Base-by-base conservation (phyloP, 306 rosid genomes). In the Crotalaria pallida region DNA sequence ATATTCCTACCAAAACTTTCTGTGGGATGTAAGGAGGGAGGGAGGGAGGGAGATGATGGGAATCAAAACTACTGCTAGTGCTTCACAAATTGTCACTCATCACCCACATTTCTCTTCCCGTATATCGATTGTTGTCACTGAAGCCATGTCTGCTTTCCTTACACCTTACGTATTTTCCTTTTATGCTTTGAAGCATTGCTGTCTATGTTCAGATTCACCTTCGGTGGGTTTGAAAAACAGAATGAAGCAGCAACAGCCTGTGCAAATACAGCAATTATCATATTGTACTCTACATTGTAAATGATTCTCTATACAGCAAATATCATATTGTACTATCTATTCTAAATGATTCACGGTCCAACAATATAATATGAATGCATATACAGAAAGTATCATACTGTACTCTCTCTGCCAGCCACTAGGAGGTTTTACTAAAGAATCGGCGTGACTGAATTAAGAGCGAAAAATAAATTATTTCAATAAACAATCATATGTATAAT, bases 231-330 rank as follows among this genome's bases (percentile, higher is more conserved):
- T 24, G 95, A 76, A 71, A 94, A 90, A 80, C 98, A 81, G 73
- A 94, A 94, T 2, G 98, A 94, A 23, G 83, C 79, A 23, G 91
- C 96, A 50, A 90, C 89, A 18, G 86, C 98, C 98, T 93, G 86
- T n/a, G 12, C 68, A 69, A 61, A 43, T 15, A 38, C 65, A 66
- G 22, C 33, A 78, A 70, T 7, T 55, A 78, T 53, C 57, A 67
- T 33, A 61, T 33, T 36, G 48, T 47, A 48, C 51, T 36, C 57
- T 24, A 34, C 19, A 74, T 43, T 10, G 50, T 12, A 24, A 34
- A 61, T 45, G 45, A 29, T 26, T 18, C 19, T n/a, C n/a, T n/a
- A 43, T 15, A 38, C 65, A 66, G 22, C 33, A 78, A 70, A 6
- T 55, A 78, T 53, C 57, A 67, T 33, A 61, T 33, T 36, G 48